These are phyloP conservation scores for Zhuliangozyma blackwelliae DNA, from an alignment of 1,139 yeast species.

Conservation along the genomic window DNA sequence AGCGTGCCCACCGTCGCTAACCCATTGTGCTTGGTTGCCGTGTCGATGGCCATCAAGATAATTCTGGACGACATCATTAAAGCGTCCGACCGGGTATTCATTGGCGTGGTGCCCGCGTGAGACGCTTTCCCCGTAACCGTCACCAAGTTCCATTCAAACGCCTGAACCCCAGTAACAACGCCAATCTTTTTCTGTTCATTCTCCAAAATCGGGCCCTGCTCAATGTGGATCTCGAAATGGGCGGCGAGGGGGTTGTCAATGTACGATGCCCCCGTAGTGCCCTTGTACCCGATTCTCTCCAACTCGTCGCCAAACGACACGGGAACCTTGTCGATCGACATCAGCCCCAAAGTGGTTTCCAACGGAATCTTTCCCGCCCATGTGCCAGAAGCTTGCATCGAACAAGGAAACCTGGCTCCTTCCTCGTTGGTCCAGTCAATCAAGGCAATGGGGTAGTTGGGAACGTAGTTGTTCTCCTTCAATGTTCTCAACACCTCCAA, in stretches of 20 bases:
- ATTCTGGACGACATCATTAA: constrained; percentile 54
- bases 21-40: constrained; percentile 50
- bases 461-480: constrained; percentile 52
- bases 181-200: constrained; percentile 54
- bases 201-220: constrained; percentile 72
- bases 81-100: constrained; percentile 59
- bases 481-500: constrained; percentile 62
- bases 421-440: constrained; percentile 76
- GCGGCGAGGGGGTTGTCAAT: constrained; percentile 55
- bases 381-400: constrained; percentile 62
- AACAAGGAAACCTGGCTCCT: constrained; percentile 70
- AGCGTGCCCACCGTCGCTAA: constrained; percentile 59
- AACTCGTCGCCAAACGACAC: constrained; percentile 54
- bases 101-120: constrained; percentile 77
- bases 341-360: constrained; percentile 46
- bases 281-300: constrained; percentile 59
- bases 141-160: constrained; percentile 58
- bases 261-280: constrained; percentile 45
- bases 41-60: constrained; percentile 52
- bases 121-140: constrained; percentile 57
- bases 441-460: constrained; percentile 62
- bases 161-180: constrained; percentile 64
- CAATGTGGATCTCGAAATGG: constrained; percentile 72
- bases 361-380: constrained; percentile 53
- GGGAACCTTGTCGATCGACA: constrained; percentile 50